A percentile compares a stretch with the other conserved stretches of the same genome.
Evolutionary conservation across 352 stramenopile genomes (phyloP).

Genomic region (Pythium periplocum): DNA sequence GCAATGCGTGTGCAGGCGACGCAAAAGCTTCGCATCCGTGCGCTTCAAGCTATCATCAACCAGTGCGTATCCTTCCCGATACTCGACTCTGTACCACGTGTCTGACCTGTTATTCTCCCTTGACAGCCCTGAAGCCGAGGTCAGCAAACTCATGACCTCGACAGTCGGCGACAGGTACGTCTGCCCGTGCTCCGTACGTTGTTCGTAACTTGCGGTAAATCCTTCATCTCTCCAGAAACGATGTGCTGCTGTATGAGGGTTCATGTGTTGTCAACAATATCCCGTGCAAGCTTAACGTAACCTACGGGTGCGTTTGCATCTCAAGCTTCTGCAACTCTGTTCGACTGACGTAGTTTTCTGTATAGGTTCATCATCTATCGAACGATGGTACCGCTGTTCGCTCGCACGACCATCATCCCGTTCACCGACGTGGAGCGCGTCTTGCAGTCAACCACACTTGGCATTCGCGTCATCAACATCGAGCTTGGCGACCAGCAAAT

Average conservation of each 20-base stretch:
- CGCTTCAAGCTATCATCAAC: constrained; percentile 55
- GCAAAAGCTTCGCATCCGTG: constrained; percentile 48
- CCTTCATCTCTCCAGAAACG: constrained; percentile 24
- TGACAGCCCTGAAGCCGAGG: constrained; percentile 35
- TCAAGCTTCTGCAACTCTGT: background rate
- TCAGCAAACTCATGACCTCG: constrained; percentile 36
- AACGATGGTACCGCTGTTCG: constrained; percentile 72
- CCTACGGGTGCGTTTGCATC: constrained; percentile 45
- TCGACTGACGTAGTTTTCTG: constrained; percentile 3
- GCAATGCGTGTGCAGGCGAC: constrained; percentile 48
- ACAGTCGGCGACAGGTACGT: constrained; percentile 24
- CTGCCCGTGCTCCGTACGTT: background rate
- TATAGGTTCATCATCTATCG: constrained; percentile 38
- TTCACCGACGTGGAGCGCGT: constrained; percentile 57
- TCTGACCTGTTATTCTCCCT: background rate
- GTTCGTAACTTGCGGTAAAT: too few relatives aligned
- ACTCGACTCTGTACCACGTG: background rate
- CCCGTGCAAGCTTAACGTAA: constrained; percentile 67
- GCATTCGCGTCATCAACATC: constrained; percentile 59
- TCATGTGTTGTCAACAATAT: constrained; percentile 69
- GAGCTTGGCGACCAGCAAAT: constrained; percentile 37
- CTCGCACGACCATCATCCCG: constrained; percentile 52
- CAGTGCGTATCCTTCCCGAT: constrained; percentile 31
- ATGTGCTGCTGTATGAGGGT: constrained; percentile 78
- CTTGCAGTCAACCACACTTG: constrained; percentile 47